Conservation (phyloP, 148 eudicot genomes). For the Limonium bicolor region DNA sequence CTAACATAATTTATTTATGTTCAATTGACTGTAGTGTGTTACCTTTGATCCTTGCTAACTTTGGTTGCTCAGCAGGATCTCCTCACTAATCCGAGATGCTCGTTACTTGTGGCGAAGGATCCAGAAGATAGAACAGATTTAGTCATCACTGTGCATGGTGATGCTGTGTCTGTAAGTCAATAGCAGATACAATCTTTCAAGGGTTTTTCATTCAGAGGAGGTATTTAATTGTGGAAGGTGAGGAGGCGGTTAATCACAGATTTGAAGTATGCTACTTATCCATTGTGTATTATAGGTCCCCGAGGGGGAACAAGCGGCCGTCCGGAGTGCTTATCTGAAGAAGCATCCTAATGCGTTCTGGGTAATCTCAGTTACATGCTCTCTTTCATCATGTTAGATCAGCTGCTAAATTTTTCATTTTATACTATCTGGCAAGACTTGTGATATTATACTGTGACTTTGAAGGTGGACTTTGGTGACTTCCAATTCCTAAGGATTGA, state of each 20-base stretch:
- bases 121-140: conserved; percentile 92
- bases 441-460: conserved; percentile 14
- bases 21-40: background rate
- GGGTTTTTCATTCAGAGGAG: background rate
- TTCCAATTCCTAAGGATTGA: conserved; percentile 83
- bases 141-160: conserved; percentile 80
- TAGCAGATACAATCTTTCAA: background rate
- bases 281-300: conserved; percentile 31
- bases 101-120: conserved; percentile 86
- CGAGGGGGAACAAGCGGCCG: conserved; percentile 40
- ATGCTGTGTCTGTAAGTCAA: conserved; percentile 65
- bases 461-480: conserved; percentile 94
- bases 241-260: background rate
- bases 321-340: conserved; percentile 61
- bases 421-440: background rate
- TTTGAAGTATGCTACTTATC: background rate
- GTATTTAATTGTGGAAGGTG: background rate
- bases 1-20: background rate
- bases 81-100: conserved; percentile 66
- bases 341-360: conserved; percentile 91
- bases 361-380: conserved; percentile 36
- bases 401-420: background rate
- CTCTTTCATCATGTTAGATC: conserved; percentile 4
- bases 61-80: conserved; percentile 41
- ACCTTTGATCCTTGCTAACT: background rate